Base-by-base conservation (phyloP, 495 filamentous ascomycete genomes). In the Hyphodiscus hymeniophilus region DNA sequence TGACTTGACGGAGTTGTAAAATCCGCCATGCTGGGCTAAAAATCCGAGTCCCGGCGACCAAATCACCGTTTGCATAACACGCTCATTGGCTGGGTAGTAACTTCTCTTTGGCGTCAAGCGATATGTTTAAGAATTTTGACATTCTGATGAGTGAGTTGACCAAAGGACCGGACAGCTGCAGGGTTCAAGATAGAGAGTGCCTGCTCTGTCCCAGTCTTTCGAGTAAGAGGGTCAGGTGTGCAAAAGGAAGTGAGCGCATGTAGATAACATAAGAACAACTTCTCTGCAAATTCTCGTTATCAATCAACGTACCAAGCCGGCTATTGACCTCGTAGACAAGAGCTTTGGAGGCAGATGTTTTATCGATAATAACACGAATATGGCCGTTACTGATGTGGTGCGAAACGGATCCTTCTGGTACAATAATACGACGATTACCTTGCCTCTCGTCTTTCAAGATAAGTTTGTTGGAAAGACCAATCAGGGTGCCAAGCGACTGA, bases 151-250 rank as follows among this genome's bases (percentile, higher is more conserved):
- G 60, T 49, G 2, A 84, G 61, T 4, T 47, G 48, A 11, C 58
- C 55, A 38, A 79, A 81, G 0, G 79, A 83, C 36, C 66, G 54
- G 0, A 76, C 51, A 1, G 74, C 62, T 21, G 73, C 73, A 3
- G 69, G 72, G 0, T 51, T 48, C 10, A 85, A 63, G 18, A 74
- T 70, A 0, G 51, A 47, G 1, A 86, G 55, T 0, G 74, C 69
- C 52, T 83, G 66, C 48, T 86, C 82, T 0, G 78, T 84, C 0
- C 83, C 83, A 3, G 79, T 85, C 20, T 60, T 67, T 0, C 53
- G 45, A 0, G 76, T 81, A 0, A 86, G 57, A 0, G 67, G 64
- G 52, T 88, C 84, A 0, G 75, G 70, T 1, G 84, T 48, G 36
- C 67, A 74, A 40, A 66, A 72, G 2, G 79, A 75, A 0, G 81